A percentile compares a stretch with the other conserved stretches of the same genome.
phyloP scores from a whole-genome alignment of 345 rosid species.

The Garcia nutans region DNA sequence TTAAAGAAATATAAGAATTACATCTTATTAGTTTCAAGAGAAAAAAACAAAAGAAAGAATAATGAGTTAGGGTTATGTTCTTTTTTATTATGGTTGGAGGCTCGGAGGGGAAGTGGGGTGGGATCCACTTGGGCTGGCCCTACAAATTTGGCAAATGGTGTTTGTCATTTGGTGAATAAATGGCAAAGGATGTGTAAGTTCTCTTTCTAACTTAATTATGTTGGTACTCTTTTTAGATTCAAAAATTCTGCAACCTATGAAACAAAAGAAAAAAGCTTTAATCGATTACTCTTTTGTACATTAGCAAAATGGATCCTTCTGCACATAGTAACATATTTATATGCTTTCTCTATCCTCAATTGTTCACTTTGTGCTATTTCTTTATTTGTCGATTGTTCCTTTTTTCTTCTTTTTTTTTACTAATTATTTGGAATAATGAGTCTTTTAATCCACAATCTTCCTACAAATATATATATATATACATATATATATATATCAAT shows the following conservation, averaged over 20 bases:
- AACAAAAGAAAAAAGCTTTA: neutral
- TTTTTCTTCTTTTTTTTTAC: too few species aligned
- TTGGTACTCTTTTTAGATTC: neutral
- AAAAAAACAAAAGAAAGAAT: too few species aligned
- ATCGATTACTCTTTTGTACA: slow-evolving; percentile 9
- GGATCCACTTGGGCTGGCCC: slow-evolving; percentile 17
- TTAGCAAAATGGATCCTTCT: slow-evolving; percentile 7
- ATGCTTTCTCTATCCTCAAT: neutral
- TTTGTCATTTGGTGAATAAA: neutral
- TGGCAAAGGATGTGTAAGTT: neutral
- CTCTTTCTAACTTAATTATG: neutral
- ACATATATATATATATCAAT: too few species aligned
- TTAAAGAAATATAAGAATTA: too few species aligned
- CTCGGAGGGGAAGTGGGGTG: slow-evolving; percentile 9
- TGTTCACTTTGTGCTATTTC: too few species aligned
- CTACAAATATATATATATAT: too few species aligned
- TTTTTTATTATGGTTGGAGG: neutral
- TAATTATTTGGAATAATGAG: too few species aligned
- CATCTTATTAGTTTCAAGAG: too few species aligned
- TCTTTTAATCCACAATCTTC: too few species aligned
- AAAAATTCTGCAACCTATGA: neutral
- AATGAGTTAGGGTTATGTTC: too few species aligned
- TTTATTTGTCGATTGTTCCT: too few species aligned
- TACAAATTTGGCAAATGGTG: neutral
- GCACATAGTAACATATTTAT: slow-evolving; percentile 5